These are phyloP conservation scores for Collariella sp. DNA, from an alignment of 495 filamentous ascomycete species.

Conservation along the genomic window DNA sequence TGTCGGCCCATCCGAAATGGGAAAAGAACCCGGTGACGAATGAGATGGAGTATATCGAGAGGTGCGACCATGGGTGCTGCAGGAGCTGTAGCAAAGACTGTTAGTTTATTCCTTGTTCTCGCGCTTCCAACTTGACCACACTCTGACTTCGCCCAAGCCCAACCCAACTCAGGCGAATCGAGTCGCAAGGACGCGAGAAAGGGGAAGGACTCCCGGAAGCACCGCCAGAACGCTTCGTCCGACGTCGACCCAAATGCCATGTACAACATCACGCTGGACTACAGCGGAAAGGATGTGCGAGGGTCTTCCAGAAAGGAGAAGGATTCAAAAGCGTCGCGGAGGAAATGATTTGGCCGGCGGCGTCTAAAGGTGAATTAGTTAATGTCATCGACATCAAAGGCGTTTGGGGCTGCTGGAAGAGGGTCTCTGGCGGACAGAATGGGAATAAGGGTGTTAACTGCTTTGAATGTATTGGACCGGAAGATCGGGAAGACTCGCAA, in stretches of 20 bases:
- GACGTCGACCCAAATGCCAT: slow-evolving; percentile 5
- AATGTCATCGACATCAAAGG: not conserved
- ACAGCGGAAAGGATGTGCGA: slow-evolving; percentile 11
- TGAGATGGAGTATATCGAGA: slow-evolving; percentile 29
- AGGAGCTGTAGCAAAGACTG: slow-evolving; percentile 30
- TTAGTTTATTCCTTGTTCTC: slow-evolving; percentile 13
- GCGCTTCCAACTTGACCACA: not conserved
- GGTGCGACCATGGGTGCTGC: slow-evolving; percentile 38
- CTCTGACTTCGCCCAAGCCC: not conserved
- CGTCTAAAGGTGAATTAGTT: not conserved
- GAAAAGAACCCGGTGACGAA: slow-evolving; percentile 30
- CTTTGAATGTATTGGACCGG: too few species aligned
- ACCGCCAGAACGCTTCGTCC: not conserved
- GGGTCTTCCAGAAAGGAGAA: slow-evolving; percentile 3
- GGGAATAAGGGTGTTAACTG: too few species aligned
- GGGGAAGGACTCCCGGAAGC: slow-evolving; percentile 13
- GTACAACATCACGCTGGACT: slow-evolving; percentile 19
- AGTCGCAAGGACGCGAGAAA: slow-evolving; percentile 5
- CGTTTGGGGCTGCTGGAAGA: too few species aligned
- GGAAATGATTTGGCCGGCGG: not conserved
- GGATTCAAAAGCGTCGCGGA: not conserved
- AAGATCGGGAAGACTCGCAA: slow-evolving; percentile 9
- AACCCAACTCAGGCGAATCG: not conserved
- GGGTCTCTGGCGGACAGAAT: too few species aligned
- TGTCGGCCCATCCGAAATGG: slow-evolving; percentile 18